Percentiles rank a stretch among this genome's conserved stretches.
Conservation (phyloP, 2,329 filamentous ascomycete genomes). For the Alternaria atra region DNA sequence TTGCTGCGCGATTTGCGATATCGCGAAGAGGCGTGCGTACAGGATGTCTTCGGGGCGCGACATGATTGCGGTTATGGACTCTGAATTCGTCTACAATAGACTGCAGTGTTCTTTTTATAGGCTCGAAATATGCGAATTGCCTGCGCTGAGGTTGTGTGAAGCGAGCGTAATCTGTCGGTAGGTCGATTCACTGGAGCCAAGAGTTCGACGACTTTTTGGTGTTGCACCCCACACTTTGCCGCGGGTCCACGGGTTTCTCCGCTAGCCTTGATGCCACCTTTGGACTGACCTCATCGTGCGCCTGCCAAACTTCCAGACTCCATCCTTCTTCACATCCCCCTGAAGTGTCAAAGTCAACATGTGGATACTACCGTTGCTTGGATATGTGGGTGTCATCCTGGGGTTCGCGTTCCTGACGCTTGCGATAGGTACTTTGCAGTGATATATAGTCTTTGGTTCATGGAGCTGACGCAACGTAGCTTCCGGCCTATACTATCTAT, state of each 20-base stretch:
- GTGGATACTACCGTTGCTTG: conserved; percentile 95
- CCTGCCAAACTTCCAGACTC: conserved; percentile 12
- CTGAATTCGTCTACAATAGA: background rate
- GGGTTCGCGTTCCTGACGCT: conserved; percentile 95
- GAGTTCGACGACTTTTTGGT: conserved; percentile 38
- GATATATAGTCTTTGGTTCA: background rate
- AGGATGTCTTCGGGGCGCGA: conserved; percentile 96
- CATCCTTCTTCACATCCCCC: conserved; percentile 7
- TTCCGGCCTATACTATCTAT: conserved; percentile 98
- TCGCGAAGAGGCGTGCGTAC: conserved; percentile 60
- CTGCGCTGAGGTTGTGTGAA: background rate
- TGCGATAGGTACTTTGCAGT: conserved; percentile 73
- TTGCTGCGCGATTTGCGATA: conserved; percentile 5
- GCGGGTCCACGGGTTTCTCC: conserved; percentile 24
- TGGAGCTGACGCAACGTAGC: conserved; percentile 60
- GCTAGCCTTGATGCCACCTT: conserved; percentile 35
- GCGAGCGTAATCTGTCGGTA: background rate
- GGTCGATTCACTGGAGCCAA: conserved; percentile 20
- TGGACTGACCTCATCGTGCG: conserved; percentile 36
- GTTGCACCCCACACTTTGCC: conserved; percentile 31
- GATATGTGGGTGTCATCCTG: conserved; percentile 84
- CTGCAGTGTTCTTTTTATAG: background rate
- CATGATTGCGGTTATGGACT: conserved; percentile 67
- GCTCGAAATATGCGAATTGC: background rate
- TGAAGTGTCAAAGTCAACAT: conserved; percentile 60